Evolutionary conservation across 768 basidiomycete genomes (phyloP), one percentile per base, ranked within the genome.

Genomic region (Psilocybe azurescens): DNA sequence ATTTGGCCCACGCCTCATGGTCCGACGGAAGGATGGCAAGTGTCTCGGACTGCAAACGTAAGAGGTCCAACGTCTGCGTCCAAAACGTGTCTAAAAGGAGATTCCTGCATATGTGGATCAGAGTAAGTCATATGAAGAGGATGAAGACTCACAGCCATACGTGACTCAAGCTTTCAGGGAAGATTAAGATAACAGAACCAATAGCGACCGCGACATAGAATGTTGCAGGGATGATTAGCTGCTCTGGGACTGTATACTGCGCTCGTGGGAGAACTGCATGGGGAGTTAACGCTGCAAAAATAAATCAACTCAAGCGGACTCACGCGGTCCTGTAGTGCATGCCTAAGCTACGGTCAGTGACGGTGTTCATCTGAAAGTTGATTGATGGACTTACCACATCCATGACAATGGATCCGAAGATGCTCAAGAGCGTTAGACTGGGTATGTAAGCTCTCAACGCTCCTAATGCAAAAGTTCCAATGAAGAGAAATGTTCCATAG

Each of bases 401-500:
- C 46, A 83, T 53, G 5, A 79, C 79, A 29, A 83, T 82, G 16
- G 70, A 76, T 3, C 78, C 81, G 54, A 82, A 80, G 24, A 81
- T 77, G n/a, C 76, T 75, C 20, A 81, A 53, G 6, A 82, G 65
- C 7, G 72, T 60, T 6, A 83, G 72, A 58, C 75, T 79, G n/a
- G 82, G 81, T 3, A 75, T 60, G 52, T 69, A 75, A 0, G 81
- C 81, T 60, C 78, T 72, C 6, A 80, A 32, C 8, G 70, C 70
- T 1, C 77, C 81, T 11, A 83, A 60, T 24, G 67, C 69, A 56
- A 79, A 81, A 1, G 79, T 74, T 8, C 81, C 81, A 46, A 81
- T 66, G 59, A 81, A 82, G 29, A 83, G 69, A 55, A 82, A 77
- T 5, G 67, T 78, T 10, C 80, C 81, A 66, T 78, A 81, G 0